A percentile compares a stretch with the other conserved stretches of the same genome.
These are phyloP conservation scores for Tanacetum coccineum DNA, from an alignment of 129 eudicot species.

Conservation along the genomic window DNA sequence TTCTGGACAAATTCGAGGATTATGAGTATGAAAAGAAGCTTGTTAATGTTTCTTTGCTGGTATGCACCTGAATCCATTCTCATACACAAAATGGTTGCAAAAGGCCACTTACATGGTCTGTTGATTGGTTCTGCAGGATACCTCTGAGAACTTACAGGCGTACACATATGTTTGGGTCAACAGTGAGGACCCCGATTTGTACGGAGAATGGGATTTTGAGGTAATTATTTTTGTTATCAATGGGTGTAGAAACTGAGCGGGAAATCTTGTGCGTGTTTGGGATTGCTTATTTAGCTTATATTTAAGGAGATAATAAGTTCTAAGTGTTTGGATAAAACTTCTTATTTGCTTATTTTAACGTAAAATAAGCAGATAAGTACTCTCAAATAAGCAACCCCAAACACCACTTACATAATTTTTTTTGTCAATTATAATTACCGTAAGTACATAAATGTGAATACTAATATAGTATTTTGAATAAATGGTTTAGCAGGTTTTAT, in stretches of 20 bases:
- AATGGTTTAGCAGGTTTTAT: too few relatives aligned
- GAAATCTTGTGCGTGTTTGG: too few relatives aligned
- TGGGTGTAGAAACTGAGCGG: not conserved
- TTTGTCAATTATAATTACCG: too few relatives aligned
- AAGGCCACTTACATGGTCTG: slow-evolving; percentile 3
- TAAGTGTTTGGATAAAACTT: too few relatives aligned
- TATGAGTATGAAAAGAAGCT: slow-evolving; percentile 66
- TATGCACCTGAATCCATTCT: slow-evolving; percentile 28
- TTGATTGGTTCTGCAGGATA: slow-evolving; percentile 52
- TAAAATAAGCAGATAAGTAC: too few relatives aligned
- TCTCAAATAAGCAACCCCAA: too few relatives aligned
- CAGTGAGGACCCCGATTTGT: slow-evolving; percentile 59
- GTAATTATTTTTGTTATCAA: slow-evolving; percentile 27
- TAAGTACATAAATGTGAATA: too few relatives aligned
- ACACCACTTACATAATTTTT: too few relatives aligned
- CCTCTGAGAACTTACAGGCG: slow-evolving; percentile 50
- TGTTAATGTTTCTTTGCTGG: slow-evolving; percentile 63
- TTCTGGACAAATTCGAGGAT: slow-evolving; percentile 86
- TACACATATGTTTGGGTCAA: slow-evolving; percentile 76
- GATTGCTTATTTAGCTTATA: too few relatives aligned
- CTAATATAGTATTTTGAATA: too few relatives aligned
- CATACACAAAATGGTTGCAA: slow-evolving; percentile 10
- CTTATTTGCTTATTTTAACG: too few relatives aligned
- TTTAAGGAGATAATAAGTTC: too few relatives aligned
- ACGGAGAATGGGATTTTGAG: slow-evolving; percentile 95